A percentile compares a stretch with the other conserved stretches of the same genome.
These are phyloP conservation scores for Straminergon stramineum DNA, from an alignment of 225 moss, liverwort and hornwort species.

Conservation along the genomic window DNA sequence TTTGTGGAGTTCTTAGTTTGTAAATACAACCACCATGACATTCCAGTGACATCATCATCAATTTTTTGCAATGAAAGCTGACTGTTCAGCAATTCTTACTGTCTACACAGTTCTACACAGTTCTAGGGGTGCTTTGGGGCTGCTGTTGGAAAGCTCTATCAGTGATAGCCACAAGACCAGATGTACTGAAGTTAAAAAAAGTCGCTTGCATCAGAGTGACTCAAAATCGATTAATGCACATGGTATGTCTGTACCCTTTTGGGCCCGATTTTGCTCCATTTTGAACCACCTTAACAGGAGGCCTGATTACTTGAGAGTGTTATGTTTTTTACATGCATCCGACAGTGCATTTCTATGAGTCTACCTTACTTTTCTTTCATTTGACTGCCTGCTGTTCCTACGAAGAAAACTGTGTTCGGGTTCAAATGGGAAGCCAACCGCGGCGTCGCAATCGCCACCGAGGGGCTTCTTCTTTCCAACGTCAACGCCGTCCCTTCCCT, in stretches of 20 bases:
- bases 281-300: background rate
- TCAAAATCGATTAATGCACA: background rate
- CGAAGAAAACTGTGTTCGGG: background rate
- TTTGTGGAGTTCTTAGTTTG: conserved; percentile 15
- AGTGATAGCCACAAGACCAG: conserved; percentile 2
- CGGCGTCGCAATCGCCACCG: background rate
- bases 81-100: conserved; percentile 33
- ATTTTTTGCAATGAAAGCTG: conserved; percentile 48
- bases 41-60: conserved; percentile 24
- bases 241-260: background rate
- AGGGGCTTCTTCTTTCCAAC: background rate
- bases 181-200: background rate
- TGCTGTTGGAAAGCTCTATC: background rate
- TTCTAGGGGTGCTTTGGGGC: background rate
- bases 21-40: conserved; percentile 31
- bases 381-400: background rate
- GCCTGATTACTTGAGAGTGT: background rate
- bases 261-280: background rate
- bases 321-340: background rate
- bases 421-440: background rate
- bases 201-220: conserved; percentile 11
- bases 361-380: no score
- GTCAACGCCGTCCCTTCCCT: background rate
- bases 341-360: background rate
- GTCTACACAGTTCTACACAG: conserved; percentile 6